Evolutionary conservation across 305 asterid genomes (phyloP), one percentile per base, ranked within the genome.

Genomic region (Fraxinus floribunda): DNA sequence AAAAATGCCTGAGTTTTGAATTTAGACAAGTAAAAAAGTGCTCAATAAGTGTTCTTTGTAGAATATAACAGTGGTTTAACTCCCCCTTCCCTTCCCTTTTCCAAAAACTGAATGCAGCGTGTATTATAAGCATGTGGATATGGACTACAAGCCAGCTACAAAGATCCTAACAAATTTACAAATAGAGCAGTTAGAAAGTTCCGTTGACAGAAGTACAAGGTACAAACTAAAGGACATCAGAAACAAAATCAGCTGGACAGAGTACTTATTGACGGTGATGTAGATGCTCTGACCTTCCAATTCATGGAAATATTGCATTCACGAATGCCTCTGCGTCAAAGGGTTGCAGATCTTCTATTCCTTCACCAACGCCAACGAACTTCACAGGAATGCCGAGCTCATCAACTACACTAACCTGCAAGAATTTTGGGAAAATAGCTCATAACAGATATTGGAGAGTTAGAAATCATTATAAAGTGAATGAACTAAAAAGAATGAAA

Each of bases 331-430:
- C 18, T 46, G 57, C 57, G 5, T 46, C 57, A 46, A 46, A 46
- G n/a, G 57, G 57, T 46, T 46, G 57, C 57, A 46, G 57, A 83
- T 95, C 99, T 66, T 94, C 95, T 16, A 88, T 70, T 34, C 96
- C 93, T 92, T 95, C 98, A 72, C 99, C 99, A 62, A 94, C 95
- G 2, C 99, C 99, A 30, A 95, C 97, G 87, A 95, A 95, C 87
- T 95, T 95, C 82, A 95, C 99, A 8, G 98, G 99, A 86, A 95
- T 95, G 41, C 95, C 97, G 6, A 95, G 96, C 90, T 95, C 99
- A 85, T 95, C 98, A 5, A 95, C 99, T 11, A 94, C 99, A 83
- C 99, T 95, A 15, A 95, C 97, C 98, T 95, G 89, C 46, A 77
- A 83, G 22, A 35, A 77, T 74, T 41, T 41, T 29, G 6, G 41